Evolutionary conservation across 306 rosid species (phyloP).

Genomic region (Sesbania bispinosa): DNA sequence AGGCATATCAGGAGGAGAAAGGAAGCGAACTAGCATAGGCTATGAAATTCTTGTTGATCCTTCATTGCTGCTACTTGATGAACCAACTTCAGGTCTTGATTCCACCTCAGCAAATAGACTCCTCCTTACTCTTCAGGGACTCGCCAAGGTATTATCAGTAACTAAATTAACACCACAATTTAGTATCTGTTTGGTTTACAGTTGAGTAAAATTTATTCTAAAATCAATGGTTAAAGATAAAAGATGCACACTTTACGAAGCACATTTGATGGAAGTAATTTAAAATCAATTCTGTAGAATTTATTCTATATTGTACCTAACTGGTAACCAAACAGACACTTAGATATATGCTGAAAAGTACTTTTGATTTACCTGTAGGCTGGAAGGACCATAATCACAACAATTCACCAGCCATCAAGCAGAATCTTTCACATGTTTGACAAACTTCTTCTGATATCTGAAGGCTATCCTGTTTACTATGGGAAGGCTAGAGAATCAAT

Average conservation of each 20-base stretch:
- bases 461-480: constrained; percentile 79
- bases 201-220: too few species aligned
- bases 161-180: neutral
- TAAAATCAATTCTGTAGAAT: too few species aligned
- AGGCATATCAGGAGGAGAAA: constrained; percentile 96
- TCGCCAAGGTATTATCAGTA: constrained; percentile 70
- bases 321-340: too few species aligned
- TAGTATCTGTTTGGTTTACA: too few species aligned
- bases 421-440: constrained; percentile 91
- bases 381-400: constrained; percentile 91
- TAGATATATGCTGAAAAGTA: constrained; percentile 15
- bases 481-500: constrained; percentile 72
- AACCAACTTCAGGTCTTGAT: constrained; percentile 96
- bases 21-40: constrained; percentile 90
- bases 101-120: constrained; percentile 85
- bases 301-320: too few species aligned
- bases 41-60: constrained; percentile 96
- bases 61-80: constrained; percentile 82
- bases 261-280: too few species aligned
- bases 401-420: constrained; percentile 97
- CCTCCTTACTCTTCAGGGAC: constrained; percentile 75
- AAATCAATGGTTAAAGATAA: too few species aligned
- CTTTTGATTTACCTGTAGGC: constrained; percentile 41
- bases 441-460: constrained; percentile 84
- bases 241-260: too few species aligned